Evolutionary conservation across 345 rosid genomes (phyloP), one percentile per base, ranked within the genome.

Genomic region (Punica granatum): DNA sequence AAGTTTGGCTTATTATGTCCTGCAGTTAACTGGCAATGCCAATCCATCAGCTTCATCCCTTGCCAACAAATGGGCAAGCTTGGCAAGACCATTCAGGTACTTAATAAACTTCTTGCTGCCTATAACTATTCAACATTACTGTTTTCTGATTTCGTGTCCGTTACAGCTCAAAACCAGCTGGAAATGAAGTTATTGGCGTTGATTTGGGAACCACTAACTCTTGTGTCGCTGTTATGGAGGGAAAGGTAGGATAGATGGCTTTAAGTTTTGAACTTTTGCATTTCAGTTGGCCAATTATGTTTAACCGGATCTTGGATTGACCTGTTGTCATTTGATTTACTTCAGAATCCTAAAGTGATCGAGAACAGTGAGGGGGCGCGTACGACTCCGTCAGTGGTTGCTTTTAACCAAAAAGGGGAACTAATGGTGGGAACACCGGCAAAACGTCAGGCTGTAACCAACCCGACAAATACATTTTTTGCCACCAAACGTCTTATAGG

Each of bases 131-230:
- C 7, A 65, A 61, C 18, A 62, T 0, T 25, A 3, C 21, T 56
- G 34, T 56, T 56, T 56, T 56, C 61, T 56, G 61, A 56, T 56
- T 10, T 56, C 7, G 15, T 28, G 1, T 26, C 11, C 61, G 16
- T 36, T 63, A 36, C 72, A 94, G 99, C 67, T 83, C 99, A 31
- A 94, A 82, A 74, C 89, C 99, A 35, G 85, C 83, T 10, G 98
- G 95, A 3, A 86, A 74, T 59, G 99, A 94, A 70, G 92, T 92
- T 51, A 89, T 94, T 18, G 99, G 99, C 70, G 88, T 94, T 71
- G 98, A 94, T 70, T 79, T 94, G 86, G 99, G 99, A 43, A 94
- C 99, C 3, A 94, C 99, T 18, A 94, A 92, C 73, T 94, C 99
- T 0, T 94, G 99, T 73, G 99, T 94, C 71, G 80, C 96, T n/a